A percentile compares a stretch with the other conserved stretches of the same genome.
Conservation (phyloP, 2,329 filamentous ascomycete species). For the Reticulascus tulasneorum region DNA sequence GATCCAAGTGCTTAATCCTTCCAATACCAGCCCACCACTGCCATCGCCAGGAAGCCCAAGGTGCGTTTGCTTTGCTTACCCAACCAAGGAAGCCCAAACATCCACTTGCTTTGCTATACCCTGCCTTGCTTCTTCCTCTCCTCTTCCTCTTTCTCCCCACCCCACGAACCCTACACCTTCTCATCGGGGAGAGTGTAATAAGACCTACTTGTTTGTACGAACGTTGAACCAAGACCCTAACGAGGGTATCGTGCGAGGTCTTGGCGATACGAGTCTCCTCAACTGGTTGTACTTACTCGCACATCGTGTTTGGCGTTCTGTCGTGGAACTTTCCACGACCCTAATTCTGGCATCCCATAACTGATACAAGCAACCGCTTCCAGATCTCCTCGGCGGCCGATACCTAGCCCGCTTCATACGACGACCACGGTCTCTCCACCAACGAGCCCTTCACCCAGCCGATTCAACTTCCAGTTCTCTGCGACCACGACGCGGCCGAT, state of each 20-base stretch:
- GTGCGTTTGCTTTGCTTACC: slow-evolving; percentile 12
- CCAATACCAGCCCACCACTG: slow-evolving; percentile 18
- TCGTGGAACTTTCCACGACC: slow-evolving; percentile 19
- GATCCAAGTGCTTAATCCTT: slow-evolving; percentile 18
- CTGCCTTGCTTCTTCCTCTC: slow-evolving; percentile 4
- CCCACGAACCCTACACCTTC: too few species aligned
- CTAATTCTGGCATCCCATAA: slow-evolving; percentile 10
- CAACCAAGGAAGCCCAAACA: slow-evolving; percentile 11
- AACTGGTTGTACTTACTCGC: background rate
- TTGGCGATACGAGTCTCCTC: slow-evolving; percentile 3
- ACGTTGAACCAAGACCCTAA: too few species aligned
- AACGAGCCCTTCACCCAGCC: slow-evolving; percentile 28
- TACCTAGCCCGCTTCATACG: slow-evolving; percentile 45
- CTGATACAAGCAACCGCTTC: slow-evolving; percentile 18
- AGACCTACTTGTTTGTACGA: too few species aligned
- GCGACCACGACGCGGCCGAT: slow-evolving; percentile 20
- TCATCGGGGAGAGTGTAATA: too few species aligned
- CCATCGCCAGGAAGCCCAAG: slow-evolving; percentile 19
- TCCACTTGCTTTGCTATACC: slow-evolving; percentile 11
- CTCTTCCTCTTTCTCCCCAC: slow-evolving; percentile 6
- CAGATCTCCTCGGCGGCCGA: slow-evolving; percentile 45
- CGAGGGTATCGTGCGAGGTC: too few species aligned
- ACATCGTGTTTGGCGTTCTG: slow-evolving; percentile 16
- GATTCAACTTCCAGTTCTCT: slow-evolving; percentile 26
- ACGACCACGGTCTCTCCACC: slow-evolving; percentile 39